Percentiles rank a stretch among this genome's conserved stretches.
phyloP scores from a whole-genome alignment of 306 rosid species.

The Sindora glabra region DNA sequence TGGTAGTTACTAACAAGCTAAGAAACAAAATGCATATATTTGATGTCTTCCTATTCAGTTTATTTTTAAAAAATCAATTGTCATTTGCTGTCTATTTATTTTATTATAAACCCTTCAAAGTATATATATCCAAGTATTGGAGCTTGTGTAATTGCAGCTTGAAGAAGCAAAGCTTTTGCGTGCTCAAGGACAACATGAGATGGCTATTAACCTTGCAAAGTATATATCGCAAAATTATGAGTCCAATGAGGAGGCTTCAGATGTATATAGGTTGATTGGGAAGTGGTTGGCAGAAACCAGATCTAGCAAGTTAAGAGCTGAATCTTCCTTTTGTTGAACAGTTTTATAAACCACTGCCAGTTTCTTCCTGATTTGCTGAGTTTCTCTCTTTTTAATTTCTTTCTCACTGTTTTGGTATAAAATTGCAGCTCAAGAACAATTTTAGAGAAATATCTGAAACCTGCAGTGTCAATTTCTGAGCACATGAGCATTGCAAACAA shows the following conservation, averaged over 20 bases:
- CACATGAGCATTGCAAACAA: constrained; percentile 40
- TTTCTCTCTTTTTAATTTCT: no score
- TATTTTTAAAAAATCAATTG: neutral
- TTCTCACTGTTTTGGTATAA: constrained; percentile 9
- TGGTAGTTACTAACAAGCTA: neutral
- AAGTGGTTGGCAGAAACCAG: constrained; percentile 98
- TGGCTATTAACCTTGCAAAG: constrained; percentile 89
- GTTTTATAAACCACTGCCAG: neutral
- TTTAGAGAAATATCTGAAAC: constrained; percentile 84
- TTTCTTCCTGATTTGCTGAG: neutral
- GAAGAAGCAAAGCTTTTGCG: constrained; percentile 98
- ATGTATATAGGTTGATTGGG: constrained; percentile 81
- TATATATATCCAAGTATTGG: neutral
- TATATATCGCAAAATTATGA: constrained; percentile 43
- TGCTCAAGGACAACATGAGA: constrained; percentile 79
- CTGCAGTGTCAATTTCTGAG: constrained; percentile 75
- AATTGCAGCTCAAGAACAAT: constrained; percentile 89
- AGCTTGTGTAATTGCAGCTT: constrained; percentile 48
- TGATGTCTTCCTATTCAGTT: neutral
- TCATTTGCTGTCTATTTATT: no score
- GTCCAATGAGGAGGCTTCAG: constrained; percentile 66
- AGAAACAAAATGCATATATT: neutral
- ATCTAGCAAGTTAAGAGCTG: constrained; percentile 82
- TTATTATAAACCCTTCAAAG: neutral
- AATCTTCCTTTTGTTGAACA: constrained; percentile 1